Percentiles rank a stretch among this genome's conserved stretches.
Conservation (phyloP, 2,329 filamentous ascomycete genomes). For the Aspergillus nomiae region DNA sequence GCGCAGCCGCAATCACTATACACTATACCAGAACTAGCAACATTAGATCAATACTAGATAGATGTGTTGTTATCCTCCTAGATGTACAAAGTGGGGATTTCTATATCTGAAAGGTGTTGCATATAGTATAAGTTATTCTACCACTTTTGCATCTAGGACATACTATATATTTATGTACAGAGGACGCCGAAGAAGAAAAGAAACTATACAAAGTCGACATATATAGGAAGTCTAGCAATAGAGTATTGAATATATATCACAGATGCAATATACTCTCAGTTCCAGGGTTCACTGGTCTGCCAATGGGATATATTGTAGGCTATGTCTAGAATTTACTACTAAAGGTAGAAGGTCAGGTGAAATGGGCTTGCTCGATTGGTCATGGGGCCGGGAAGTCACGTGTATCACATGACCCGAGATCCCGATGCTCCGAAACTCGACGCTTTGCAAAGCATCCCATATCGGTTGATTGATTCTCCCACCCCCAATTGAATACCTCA, state of each 20-base stretch:
- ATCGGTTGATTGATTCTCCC: conserved; percentile 28
- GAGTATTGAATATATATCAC: neutral
- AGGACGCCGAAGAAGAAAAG: neutral
- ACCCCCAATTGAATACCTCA: conserved; percentile 31
- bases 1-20: neutral
- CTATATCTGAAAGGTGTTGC: no score
- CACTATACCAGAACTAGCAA: neutral
- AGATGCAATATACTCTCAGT: neutral
- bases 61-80: neutral
- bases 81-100: neutral
- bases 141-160: neutral
- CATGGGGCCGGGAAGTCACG: conserved; percentile 20
- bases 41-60: neutral
- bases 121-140: neutral
- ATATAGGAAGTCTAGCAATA: neutral
- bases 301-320: neutral
- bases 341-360: neutral
- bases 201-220: neutral
- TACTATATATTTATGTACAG: neutral
- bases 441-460: conserved; percentile 31
- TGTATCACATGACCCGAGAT: conserved; percentile 31
- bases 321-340: neutral
- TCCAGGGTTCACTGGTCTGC: no score
- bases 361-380: neutral
- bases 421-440: conserved; percentile 39